Conservation (phyloP, 352 stramenopile genomes). For the Globisporangium parvum region DNA sequence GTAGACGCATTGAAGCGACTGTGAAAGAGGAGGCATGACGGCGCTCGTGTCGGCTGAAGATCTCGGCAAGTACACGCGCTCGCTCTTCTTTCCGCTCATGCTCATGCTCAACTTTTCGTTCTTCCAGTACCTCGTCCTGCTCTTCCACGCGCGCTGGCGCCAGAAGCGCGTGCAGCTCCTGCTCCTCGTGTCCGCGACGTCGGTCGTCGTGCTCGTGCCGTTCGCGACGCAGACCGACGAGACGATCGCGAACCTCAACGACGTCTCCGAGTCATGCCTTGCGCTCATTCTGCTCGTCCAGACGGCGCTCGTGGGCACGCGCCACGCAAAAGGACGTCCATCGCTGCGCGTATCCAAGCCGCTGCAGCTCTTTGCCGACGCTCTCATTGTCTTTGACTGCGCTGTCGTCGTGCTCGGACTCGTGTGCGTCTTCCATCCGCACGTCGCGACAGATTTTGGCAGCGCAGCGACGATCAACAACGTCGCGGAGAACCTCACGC, state of each 20-base stretch:
- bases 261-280: conserved; percentile 25
- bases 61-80: conserved; percentile 7
- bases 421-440: conserved; percentile 15
- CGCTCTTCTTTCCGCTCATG: conserved; percentile 23
- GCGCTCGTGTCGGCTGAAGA: background rate
- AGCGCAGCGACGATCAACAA: conserved; percentile 17
- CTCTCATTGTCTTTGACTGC: conserved; percentile 22
- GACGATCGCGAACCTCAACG: conserved; percentile 18
- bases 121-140: conserved; percentile 28
- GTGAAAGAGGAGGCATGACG: no score
- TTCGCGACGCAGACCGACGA: conserved; percentile 11
- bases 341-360: background rate
- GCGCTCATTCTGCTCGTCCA: conserved; percentile 27
- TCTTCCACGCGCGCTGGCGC: conserved; percentile 21
- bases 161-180: conserved; percentile 23
- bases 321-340: background rate
- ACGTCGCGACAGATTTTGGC: conserved; percentile 3
- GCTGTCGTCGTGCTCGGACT: conserved; percentile 13
- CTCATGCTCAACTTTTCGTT: conserved; percentile 26
- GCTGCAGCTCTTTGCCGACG: conserved; percentile 17
- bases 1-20: no score
- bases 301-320: conserved; percentile 12
- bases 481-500: conserved; percentile 17
- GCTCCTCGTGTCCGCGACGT: conserved; percentile 15
- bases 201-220: conserved; percentile 21